Evolutionary conservation across 2,329 filamentous ascomycete genomes (phyloP).

Genomic region (Pezicula carpinea): DNA sequence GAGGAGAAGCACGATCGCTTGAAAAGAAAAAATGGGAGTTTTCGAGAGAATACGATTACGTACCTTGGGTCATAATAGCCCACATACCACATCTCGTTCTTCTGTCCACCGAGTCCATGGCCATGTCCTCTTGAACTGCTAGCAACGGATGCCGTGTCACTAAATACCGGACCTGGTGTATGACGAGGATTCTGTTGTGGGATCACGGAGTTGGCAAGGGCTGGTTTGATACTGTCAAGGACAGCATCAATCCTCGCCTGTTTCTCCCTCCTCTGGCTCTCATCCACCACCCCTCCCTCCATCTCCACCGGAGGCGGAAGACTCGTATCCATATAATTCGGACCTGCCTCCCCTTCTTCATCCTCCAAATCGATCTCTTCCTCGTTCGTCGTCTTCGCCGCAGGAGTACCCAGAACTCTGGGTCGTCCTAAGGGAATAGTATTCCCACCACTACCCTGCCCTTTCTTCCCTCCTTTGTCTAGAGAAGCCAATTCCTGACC

Average conservation of each 20-base stretch:
- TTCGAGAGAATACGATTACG: too few species aligned
- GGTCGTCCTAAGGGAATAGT: conserved; percentile 24
- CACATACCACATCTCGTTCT: conserved; percentile 52
- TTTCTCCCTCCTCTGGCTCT: conserved; percentile 15
- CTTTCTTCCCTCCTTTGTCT: conserved; percentile 28
- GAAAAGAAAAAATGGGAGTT: too few species aligned
- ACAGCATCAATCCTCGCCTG: conserved; percentile 25
- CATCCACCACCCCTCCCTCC: conserved; percentile 12
- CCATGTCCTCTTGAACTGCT: conserved; percentile 4
- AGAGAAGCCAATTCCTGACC: conserved; percentile 26
- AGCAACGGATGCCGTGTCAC: conserved; percentile 13
- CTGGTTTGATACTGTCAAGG: conserved; percentile 8
- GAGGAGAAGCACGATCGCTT: too few species aligned
- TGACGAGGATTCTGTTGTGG: conserved; percentile 7
- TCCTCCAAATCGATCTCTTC: conserved; percentile 22
- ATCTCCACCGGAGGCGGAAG: conserved; percentile 32
- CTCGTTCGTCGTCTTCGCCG: conserved; percentile 9
- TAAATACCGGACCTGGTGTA: background rate
- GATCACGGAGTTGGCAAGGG: background rate
- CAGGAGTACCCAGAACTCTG: conserved; percentile 17
- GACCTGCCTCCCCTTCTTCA: conserved; percentile 12
- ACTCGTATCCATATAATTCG: conserved; percentile 21
- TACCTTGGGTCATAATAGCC: conserved; percentile 60
- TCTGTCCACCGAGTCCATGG: conserved; percentile 26
- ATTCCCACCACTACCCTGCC: conserved; percentile 27